These are phyloP conservation scores for Hypoxylon sp. DNA, from an alignment of 2,329 filamentous ascomycete genomes.

Conservation along the genomic window DNA sequence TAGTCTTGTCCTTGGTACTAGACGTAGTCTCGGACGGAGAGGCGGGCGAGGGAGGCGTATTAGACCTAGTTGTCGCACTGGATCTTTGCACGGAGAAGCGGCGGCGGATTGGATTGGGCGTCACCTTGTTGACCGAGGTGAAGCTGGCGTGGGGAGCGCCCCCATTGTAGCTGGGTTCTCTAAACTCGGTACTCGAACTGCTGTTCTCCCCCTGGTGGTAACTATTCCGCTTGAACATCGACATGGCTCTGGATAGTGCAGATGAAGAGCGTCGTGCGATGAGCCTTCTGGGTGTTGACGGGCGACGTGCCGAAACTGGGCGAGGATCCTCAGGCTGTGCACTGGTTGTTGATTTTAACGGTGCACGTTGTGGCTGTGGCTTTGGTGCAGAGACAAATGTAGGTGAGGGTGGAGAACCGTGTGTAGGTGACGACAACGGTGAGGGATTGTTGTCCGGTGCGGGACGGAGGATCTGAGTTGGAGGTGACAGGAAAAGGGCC, in stretches of 20 bases:
- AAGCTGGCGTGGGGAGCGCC: constrained; percentile 38
- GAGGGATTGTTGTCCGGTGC: neutral
- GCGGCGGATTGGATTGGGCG: constrained; percentile 35
- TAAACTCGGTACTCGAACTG: constrained; percentile 34
- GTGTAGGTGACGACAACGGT: constrained; percentile 14
- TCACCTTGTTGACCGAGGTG: constrained; percentile 34
- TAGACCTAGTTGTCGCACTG: constrained; percentile 42
- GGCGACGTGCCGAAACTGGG: constrained; percentile 27
- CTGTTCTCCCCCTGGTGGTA: constrained; percentile 40
- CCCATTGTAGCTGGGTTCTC: constrained; percentile 38
- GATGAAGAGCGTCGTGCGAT: constrained; percentile 38
- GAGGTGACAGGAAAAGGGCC: constrained; percentile 20
- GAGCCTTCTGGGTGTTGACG: constrained; percentile 27
- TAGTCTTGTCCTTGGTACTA: constrained; percentile 34
- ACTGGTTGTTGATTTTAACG: constrained; percentile 12
- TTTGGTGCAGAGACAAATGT: constrained; percentile 14
- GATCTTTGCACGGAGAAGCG: constrained; percentile 47
- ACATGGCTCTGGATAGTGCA: constrained; percentile 40
- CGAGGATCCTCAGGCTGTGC: constrained; percentile 16
- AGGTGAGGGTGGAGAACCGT: constrained; percentile 10
- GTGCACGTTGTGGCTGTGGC: constrained; percentile 19
- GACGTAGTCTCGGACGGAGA: constrained; percentile 41
- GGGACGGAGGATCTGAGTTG: constrained; percentile 3
- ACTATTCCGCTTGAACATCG: constrained; percentile 40
- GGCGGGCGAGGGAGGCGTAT: constrained; percentile 47